A percentile compares a stretch with the other conserved stretches of the same genome.
phyloP scores from a whole-genome alignment of 345 rosid species.

The Gossypium longicalyx region DNA sequence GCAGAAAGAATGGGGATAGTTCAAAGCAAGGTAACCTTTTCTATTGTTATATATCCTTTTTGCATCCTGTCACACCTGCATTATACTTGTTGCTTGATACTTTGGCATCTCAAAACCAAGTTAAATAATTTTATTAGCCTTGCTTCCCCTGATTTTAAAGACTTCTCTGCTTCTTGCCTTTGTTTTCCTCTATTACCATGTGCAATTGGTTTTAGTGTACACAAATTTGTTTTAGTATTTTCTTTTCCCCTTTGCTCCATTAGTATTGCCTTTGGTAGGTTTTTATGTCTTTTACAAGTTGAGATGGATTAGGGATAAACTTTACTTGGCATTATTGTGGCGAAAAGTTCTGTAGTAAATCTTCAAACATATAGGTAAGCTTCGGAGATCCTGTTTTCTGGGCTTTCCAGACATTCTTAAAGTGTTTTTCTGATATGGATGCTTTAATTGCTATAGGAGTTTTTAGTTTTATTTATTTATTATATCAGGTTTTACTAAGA shows the following conservation, averaged over 20 bases:
- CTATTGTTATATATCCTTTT: background rate
- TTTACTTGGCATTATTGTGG: background rate
- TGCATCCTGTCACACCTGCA: background rate
- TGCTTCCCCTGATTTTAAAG: background rate
- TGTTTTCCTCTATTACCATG: background rate
- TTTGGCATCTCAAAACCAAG: background rate
- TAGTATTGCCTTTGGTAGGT: background rate
- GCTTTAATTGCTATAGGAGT: too few species aligned
- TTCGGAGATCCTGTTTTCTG: background rate
- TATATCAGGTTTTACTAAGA: too few species aligned
- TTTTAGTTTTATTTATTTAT: too few species aligned
- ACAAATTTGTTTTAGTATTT: background rate
- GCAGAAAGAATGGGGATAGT: slow-evolving; percentile 30
- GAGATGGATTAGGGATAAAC: background rate
- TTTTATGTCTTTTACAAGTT: background rate
- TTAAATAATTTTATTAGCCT: background rate
- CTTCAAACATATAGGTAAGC: background rate
- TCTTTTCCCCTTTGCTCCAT: background rate
- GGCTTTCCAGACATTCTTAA: background rate
- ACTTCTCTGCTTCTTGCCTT: background rate
- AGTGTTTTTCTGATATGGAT: too few species aligned
- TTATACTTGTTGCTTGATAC: background rate
- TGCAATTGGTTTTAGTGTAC: background rate
- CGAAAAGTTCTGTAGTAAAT: background rate
- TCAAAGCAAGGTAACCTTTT: slow-evolving; percentile 37